These are phyloP conservation scores for Fusarium begoniae DNA, from an alignment of 2,329 filamentous ascomycete species.

Conservation along the genomic window DNA sequence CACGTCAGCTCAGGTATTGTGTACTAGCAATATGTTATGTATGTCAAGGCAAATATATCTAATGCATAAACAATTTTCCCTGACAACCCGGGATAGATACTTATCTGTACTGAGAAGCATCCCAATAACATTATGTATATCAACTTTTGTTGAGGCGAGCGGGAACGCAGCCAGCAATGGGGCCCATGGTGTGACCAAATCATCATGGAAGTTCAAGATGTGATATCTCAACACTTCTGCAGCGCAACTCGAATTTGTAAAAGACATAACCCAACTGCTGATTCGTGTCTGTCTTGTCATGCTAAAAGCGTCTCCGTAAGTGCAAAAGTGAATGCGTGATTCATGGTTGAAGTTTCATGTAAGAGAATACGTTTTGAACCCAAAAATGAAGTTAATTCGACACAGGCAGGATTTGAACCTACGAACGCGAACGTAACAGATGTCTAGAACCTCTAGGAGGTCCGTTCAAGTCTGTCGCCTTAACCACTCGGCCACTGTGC, in stretches of 20 bases:
- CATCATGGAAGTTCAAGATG: neutral
- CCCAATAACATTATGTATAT: neutral
- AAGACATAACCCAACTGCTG: neutral
- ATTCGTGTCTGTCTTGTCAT: neutral
- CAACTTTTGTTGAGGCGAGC: neutral
- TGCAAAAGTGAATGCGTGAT: neutral
- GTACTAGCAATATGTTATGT: neutral
- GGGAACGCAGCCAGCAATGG: neutral
- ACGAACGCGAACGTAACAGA: slow-evolving; percentile 8
- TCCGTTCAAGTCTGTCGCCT: slow-evolving; percentile 8
- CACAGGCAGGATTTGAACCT: slow-evolving; percentile 11
- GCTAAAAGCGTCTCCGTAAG: neutral
- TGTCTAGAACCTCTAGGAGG: neutral
- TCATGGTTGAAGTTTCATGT: neutral
- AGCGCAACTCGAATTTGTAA: neutral
- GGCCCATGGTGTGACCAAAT: neutral
- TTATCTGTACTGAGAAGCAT: neutral
- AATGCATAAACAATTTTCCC: no score
- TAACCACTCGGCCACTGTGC: slow-evolving; percentile 20
- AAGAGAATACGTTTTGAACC: no score
- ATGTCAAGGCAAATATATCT: neutral
- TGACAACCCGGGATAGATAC: neutral
- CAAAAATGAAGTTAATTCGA: neutral
- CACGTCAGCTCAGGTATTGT: neutral
- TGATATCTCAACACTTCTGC: neutral